phyloP scores from a whole-genome alignment of 768 basidiomycete genomes.

The Brasilioporus rufonigricans region DNA sequence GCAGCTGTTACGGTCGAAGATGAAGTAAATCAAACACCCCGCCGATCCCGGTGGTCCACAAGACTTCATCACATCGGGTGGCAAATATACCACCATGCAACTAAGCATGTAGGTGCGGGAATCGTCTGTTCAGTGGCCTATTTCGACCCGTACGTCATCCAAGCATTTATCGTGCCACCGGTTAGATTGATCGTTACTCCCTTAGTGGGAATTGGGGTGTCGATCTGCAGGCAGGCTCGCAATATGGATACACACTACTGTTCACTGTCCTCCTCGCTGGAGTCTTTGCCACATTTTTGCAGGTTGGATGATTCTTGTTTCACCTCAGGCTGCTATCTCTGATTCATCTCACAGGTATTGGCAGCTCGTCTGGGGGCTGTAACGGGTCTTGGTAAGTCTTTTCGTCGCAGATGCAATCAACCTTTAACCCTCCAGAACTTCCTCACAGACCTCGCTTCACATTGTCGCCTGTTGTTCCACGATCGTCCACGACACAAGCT shows the following conservation, averaged over 20 bases:
- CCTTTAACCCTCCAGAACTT: slow-evolving; percentile 14
- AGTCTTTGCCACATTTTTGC: slow-evolving; percentile 78
- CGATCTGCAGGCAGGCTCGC: slow-evolving; percentile 82
- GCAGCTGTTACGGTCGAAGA: not conserved
- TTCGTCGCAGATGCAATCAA: not conserved
- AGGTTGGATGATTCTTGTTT: slow-evolving; percentile 39
- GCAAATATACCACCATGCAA: slow-evolving; percentile 47
- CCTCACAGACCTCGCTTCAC: slow-evolving; percentile 52
- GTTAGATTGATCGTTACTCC: not conserved
- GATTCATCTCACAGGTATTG: slow-evolving; percentile 50
- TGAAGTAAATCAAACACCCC: not conserved
- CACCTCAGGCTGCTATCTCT: not conserved
- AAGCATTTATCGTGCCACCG: not conserved
- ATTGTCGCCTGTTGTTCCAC: slow-evolving; percentile 63
- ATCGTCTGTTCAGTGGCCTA: slow-evolving; percentile 86
- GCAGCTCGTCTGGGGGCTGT: slow-evolving; percentile 81
- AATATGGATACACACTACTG: slow-evolving; percentile 82
- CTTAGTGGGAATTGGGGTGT: slow-evolving; percentile 85
- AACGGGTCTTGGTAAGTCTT: slow-evolving; percentile 65
- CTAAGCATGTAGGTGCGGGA: slow-evolving; percentile 77
- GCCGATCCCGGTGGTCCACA: slow-evolving; percentile 17
- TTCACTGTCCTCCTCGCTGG: slow-evolving; percentile 85
- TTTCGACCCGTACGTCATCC: slow-evolving; percentile 69
- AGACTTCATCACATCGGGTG: slow-evolving; percentile 23
- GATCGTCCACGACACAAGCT: slow-evolving; percentile 58